Percentiles rank a stretch among this genome's conserved stretches.
Evolutionary conservation across 805 yeast species (phyloP).

Genomic region (Pichia rugopelliculosa): DNA sequence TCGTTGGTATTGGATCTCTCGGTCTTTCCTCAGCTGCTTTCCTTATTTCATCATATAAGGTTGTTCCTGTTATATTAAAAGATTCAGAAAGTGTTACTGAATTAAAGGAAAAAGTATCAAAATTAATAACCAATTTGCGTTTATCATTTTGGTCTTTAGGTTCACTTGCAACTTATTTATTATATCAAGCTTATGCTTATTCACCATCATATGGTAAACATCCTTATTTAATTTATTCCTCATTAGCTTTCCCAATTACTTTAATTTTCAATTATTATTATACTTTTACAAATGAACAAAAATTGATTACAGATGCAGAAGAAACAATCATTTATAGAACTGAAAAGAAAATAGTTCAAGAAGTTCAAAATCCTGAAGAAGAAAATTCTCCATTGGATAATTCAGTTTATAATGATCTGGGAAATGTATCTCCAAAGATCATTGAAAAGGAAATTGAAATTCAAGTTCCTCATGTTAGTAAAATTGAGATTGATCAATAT

Average conservation of each 20-base stretch:
- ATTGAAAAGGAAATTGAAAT: slow-evolving; percentile 30
- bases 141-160: slow-evolving; percentile 33
- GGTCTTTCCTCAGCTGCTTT: slow-evolving; percentile 57
- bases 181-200: slow-evolving; percentile 46
- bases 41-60: slow-evolving; percentile 15
- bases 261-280: slow-evolving; percentile 24
- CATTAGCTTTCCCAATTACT: slow-evolving; percentile 45
- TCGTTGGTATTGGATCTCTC: slow-evolving; percentile 57
- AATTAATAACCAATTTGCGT: slow-evolving; percentile 17
- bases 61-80: slow-evolving; percentile 17
- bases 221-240: slow-evolving; percentile 64
- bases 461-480: slow-evolving; percentile 22
- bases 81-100: slow-evolving; percentile 7
- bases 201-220: slow-evolving; percentile 55
- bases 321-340: slow-evolving; percentile 11
- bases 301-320: slow-evolving; percentile 16
- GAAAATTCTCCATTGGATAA: slow-evolving; percentile 38
- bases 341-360: slow-evolving; percentile 20
- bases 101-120: slow-evolving; percentile 12
- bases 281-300: slow-evolving; percentile 23
- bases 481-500: slow-evolving; percentile 33
- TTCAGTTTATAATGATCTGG: slow-evolving; percentile 39
- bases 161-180: slow-evolving; percentile 41
- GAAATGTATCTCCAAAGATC: slow-evolving; percentile 19
- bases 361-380: slow-evolving; percentile 19